phyloP scores from a whole-genome alignment of 495 filamentous ascomycete species.

The Penicillium paradoxum region DNA sequence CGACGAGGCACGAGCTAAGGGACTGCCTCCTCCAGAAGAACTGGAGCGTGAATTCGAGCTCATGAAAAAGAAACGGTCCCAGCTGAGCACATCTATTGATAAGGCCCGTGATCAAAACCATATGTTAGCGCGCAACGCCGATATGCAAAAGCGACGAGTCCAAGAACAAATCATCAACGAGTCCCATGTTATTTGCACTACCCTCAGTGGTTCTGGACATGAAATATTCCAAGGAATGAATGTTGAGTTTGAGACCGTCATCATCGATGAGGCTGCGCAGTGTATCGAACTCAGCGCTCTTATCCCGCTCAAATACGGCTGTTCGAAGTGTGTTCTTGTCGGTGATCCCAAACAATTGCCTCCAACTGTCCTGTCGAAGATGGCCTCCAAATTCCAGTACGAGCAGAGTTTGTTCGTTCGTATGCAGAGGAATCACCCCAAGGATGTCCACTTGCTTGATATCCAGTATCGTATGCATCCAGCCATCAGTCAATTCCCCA shows the following conservation, averaged over 20 bases:
- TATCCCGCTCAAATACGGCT: slow-evolving; percentile 96
- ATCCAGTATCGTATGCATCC: slow-evolving; percentile 99
- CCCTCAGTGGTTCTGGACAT: slow-evolving; percentile 90
- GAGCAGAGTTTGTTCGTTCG: slow-evolving; percentile 97
- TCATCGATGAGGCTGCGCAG: slow-evolving; percentile 97
- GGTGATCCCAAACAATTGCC: slow-evolving; percentile 97
- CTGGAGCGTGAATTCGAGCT: slow-evolving; percentile 72
- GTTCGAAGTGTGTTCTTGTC: slow-evolving; percentile 92
- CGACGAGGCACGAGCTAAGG: slow-evolving; percentile 63
- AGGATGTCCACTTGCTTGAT: slow-evolving; percentile 90
- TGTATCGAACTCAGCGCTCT: slow-evolving; percentile 95
- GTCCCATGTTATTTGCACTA: slow-evolving; percentile 91
- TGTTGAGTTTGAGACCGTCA: slow-evolving; percentile 96
- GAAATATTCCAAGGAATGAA: slow-evolving; percentile 95
- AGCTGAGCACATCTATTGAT: slow-evolving; percentile 77
- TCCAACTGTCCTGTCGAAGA: slow-evolving; percentile 89
- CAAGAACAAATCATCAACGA: slow-evolving; percentile 88
- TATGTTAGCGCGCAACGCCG: slow-evolving; percentile 68
- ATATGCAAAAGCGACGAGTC: slow-evolving; percentile 73
- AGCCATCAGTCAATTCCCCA: slow-evolving; percentile 86
- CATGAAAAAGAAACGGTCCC: slow-evolving; percentile 66
- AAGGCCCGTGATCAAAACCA: slow-evolving; percentile 78
- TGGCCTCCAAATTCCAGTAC: slow-evolving; percentile 88
- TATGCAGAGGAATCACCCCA: slow-evolving; percentile 88
- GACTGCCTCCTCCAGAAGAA: slow-evolving; percentile 54